Evolutionary conservation across 768 basidiomycete genomes (phyloP).

Genomic region (Filobasidium floriforme): DNA sequence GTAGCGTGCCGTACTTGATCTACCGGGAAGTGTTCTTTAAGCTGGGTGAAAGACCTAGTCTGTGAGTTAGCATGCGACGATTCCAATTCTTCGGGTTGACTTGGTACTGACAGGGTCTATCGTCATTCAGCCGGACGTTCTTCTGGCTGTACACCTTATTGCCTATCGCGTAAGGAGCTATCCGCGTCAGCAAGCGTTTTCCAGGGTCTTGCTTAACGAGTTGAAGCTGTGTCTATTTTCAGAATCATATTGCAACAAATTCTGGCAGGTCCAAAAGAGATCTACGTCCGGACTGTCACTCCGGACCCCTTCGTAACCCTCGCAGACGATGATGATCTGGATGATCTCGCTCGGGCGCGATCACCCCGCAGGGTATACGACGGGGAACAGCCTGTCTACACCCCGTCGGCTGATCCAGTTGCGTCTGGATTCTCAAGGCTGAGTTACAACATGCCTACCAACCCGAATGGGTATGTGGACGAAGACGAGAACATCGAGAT

Average conservation of each 20-base stretch:
- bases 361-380: not conserved
- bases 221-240: not conserved
- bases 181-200: no score
- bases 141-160: conserved; percentile 44
- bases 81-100: not conserved
- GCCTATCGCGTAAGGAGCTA: conserved; percentile 42
- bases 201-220: conserved; percentile 6
- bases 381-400: not conserved
- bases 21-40: conserved; percentile 37
- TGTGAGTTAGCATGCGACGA: conserved; percentile 18
- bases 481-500: conserved; percentile 29
- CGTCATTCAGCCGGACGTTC: conserved; percentile 33
- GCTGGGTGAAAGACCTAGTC: conserved; percentile 23
- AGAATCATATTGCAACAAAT: conserved; percentile 45
- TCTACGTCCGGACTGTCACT: conserved; percentile 33
- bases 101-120: not conserved
- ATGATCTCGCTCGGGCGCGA: conserved; percentile 15
- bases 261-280: conserved; percentile 35
- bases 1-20: conserved; percentile 42
- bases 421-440: conserved; percentile 33
- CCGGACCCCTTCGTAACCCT: conserved; percentile 6
- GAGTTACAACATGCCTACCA: conserved; percentile 27
- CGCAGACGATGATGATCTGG: conserved; percentile 15
- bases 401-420: conserved; percentile 10
- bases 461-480: conserved; percentile 21